Percentiles rank a stretch among this genome's conserved stretches.
phyloP scores from a whole-genome alignment of 768 basidiomycete genomes.

The Suillus lakei region DNA sequence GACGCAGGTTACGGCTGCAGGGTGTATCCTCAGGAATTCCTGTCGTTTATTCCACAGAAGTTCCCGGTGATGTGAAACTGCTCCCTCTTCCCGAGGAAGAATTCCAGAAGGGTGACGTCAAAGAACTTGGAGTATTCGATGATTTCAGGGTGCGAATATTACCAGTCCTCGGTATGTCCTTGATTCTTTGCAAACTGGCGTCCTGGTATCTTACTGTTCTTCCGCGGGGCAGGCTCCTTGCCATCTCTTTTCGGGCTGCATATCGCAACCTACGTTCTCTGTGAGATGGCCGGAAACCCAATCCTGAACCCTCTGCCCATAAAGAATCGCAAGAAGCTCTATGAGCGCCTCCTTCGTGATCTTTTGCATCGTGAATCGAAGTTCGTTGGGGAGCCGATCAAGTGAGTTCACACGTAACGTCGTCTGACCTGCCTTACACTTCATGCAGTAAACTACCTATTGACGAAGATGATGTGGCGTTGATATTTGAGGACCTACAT shows the following conservation, averaged over 20 bases:
- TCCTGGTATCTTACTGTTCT: slow-evolving; percentile 7
- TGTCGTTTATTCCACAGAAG: slow-evolving; percentile 96
- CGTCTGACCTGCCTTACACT: not conserved
- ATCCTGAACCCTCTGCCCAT: slow-evolving; percentile 84
- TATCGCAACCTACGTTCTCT: slow-evolving; percentile 86
- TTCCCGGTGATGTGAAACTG: slow-evolving; percentile 84
- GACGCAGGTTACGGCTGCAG: slow-evolving; percentile 69
- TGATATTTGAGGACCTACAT: slow-evolving; percentile 88
- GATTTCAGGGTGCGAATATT: slow-evolving; percentile 94
- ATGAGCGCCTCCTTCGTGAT: slow-evolving; percentile 78
- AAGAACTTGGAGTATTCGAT: slow-evolving; percentile 88
- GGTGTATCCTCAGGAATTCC: slow-evolving; percentile 74
- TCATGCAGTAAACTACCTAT: slow-evolving; percentile 70
- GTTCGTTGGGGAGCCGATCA: slow-evolving; percentile 61
- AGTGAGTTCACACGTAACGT: slow-evolving; percentile 46
- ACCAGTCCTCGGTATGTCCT: slow-evolving; percentile 77
- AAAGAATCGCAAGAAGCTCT: slow-evolving; percentile 84
- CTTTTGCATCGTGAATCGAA: slow-evolving; percentile 77
- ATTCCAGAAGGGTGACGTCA: slow-evolving; percentile 85
- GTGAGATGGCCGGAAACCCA: slow-evolving; percentile 83
- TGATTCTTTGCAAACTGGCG: not conserved
- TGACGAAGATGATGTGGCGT: slow-evolving; percentile 79
- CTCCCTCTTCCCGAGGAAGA: slow-evolving; percentile 92
- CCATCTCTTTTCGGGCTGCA: slow-evolving; percentile 92
- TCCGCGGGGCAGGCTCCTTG: slow-evolving; percentile 50